Conservation (phyloP, 495 filamentous ascomycete genomes). For the Opeltia flavorubescens region DNA sequence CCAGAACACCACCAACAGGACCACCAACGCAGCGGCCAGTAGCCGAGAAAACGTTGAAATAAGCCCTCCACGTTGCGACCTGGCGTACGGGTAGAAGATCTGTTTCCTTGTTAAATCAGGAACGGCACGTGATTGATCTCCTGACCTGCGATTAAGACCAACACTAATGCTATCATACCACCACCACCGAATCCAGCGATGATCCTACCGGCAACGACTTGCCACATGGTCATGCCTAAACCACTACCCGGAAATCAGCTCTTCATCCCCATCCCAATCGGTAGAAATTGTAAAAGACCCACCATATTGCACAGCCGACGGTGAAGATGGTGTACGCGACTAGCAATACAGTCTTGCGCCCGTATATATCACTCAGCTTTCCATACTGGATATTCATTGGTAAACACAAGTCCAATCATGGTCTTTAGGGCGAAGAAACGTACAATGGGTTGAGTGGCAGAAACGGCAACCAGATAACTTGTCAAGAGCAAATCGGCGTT, state of each 20-base stretch:
- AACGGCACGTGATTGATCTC: neutral
- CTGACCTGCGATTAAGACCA: conserved; percentile 47
- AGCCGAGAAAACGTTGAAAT: conserved; percentile 50
- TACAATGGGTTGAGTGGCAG: conserved; percentile 44
- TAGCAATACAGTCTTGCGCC: conserved; percentile 27
- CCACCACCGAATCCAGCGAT: conserved; percentile 46
- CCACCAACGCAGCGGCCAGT: conserved; percentile 51
- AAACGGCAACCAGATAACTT: conserved; percentile 44
- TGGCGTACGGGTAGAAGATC: conserved; percentile 54
- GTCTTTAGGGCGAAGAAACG: neutral
- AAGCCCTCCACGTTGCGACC: conserved; percentile 51
- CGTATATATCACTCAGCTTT: conserved; percentile 34
- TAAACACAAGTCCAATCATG: neutral
- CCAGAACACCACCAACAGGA: conserved; percentile 47
- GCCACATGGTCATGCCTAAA: conserved; percentile 32
- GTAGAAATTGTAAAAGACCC: no score
- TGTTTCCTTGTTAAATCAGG: conserved; percentile 7
- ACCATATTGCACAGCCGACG: conserved; percentile 29
- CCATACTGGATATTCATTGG: conserved; percentile 23
- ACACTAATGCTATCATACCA: conserved; percentile 41
- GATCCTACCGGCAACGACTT: conserved; percentile 41
- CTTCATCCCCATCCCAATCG: no score
- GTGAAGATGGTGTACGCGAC: conserved; percentile 30
- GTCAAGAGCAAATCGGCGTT: conserved; percentile 56
- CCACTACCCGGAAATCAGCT: conserved; percentile 26